A percentile compares a stretch with the other conserved stretches of the same genome.
Evolutionary conservation across 352 stramenopile genomes (phyloP).

Genomic region (Globisporangium irregulare): DNA sequence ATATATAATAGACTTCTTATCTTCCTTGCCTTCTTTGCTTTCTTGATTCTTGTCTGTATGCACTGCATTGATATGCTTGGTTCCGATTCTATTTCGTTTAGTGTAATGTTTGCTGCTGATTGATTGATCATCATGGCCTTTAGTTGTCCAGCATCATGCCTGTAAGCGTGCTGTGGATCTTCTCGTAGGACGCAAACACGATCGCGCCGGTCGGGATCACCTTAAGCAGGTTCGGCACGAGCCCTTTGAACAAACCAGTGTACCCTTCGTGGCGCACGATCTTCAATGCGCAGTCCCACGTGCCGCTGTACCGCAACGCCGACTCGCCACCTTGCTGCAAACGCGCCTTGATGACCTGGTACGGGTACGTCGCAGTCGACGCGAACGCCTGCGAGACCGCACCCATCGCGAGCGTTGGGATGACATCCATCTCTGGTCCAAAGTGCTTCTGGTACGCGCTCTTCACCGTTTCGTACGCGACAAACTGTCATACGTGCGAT

Average conservation of each 20-base stretch:
- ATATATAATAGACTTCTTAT: slow-evolving; percentile 61
- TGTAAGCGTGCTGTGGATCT: slow-evolving; percentile 64
- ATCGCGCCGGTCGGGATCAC: slow-evolving; percentile 96
- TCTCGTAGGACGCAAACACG: slow-evolving; percentile 89
- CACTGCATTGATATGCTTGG: slow-evolving; percentile 1
- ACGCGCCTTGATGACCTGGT: slow-evolving; percentile 96
- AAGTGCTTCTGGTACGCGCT: slow-evolving; percentile 54
- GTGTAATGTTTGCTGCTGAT: background rate
- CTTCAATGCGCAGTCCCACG: slow-evolving; percentile 86
- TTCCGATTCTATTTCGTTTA: slow-evolving; percentile 16
- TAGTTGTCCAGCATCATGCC: slow-evolving; percentile 42
- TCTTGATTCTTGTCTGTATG: background rate
- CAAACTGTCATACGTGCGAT: slow-evolving; percentile 37
- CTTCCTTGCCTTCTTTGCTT: slow-evolving; percentile 21
- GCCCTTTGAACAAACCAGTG: slow-evolving; percentile 94
- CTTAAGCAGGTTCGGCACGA: slow-evolving; percentile 93
- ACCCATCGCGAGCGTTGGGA: slow-evolving; percentile 75
- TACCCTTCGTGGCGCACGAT: slow-evolving; percentile 92
- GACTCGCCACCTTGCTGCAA: slow-evolving; percentile 90
- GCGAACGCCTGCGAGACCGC: slow-evolving; percentile 79
- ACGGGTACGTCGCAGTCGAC: slow-evolving; percentile 90
- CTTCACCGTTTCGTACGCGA: slow-evolving; percentile 80
- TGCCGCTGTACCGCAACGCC: slow-evolving; percentile 87
- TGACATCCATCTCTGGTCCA: slow-evolving; percentile 62
- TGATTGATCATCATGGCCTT: slow-evolving; percentile 2